Conservation (phyloP, 257 asterid species). For the Jaltomata sinuosa region DNA sequence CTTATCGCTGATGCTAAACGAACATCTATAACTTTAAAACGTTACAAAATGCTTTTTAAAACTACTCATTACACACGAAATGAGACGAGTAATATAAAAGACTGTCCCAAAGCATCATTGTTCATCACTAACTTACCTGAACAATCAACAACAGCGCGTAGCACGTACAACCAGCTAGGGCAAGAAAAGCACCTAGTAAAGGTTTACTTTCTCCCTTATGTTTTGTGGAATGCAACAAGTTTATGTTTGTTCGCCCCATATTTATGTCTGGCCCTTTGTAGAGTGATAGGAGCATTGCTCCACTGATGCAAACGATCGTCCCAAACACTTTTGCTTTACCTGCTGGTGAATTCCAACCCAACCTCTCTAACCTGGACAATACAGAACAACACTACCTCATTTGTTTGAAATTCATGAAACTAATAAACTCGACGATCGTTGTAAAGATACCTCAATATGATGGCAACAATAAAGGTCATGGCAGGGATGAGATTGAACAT, state of each 20-base stretch:
- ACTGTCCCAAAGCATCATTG: background rate
- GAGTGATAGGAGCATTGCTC: slow-evolving; percentile 76
- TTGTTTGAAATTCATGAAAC: background rate
- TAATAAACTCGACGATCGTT: background rate
- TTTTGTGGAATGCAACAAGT: slow-evolving; percentile 23
- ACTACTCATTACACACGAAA: background rate
- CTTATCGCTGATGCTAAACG: background rate
- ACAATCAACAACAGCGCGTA: slow-evolving; percentile 52
- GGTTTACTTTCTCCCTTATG: slow-evolving; percentile 3
- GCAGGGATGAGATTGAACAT: slow-evolving; percentile 65
- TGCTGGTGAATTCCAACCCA: slow-evolving; percentile 44
- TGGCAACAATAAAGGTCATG: slow-evolving; percentile 46
- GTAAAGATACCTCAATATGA: slow-evolving; percentile 28
- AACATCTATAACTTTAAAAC: background rate
- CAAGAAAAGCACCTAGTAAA: slow-evolving; percentile 35
- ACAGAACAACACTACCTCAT: background rate
- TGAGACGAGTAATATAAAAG: background rate
- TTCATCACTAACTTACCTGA: slow-evolving; percentile 33
- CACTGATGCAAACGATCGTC: slow-evolving; percentile 46
- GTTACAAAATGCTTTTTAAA: background rate
- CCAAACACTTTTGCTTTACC: slow-evolving; percentile 75
- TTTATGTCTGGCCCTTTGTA: slow-evolving; percentile 50
- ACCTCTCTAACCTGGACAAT: slow-evolving; percentile 42
- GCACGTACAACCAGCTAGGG: slow-evolving; percentile 34
- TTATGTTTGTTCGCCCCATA: slow-evolving; percentile 33